phyloP scores from a whole-genome alignment of 148 eudicot genomes.

The Spergularia marina region DNA sequence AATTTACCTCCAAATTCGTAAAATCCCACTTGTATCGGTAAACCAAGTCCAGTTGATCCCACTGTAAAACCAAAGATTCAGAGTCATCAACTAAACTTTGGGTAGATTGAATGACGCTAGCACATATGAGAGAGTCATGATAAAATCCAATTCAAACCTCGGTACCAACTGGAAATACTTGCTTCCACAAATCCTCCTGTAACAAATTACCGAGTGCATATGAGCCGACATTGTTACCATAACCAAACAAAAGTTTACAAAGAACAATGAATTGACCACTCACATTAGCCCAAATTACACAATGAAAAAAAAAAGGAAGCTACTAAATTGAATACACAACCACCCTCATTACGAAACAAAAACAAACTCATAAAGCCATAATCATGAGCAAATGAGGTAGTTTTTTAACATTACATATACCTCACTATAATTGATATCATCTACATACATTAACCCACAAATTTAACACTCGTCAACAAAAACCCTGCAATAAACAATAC shows the following conservation, averaged over 20 bases:
- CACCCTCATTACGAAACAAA: neutral
- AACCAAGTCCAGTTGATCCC: slow-evolving; percentile 87
- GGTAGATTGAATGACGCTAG: neutral
- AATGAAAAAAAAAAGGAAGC: neutral
- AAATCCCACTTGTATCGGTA: slow-evolving; percentile 91
- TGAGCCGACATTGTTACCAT: neutral
- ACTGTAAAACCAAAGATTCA: slow-evolving; percentile 45
- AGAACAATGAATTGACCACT: neutral
- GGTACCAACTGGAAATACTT: slow-evolving; percentile 97
- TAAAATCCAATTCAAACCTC: slow-evolving; percentile 56
- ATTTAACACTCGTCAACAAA: neutral
- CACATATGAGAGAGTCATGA: neutral
- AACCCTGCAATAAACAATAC: neutral
- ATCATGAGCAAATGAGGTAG: neutral
- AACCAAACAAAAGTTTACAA: neutral
- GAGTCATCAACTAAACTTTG: neutral
- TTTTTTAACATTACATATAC: too few relatives aligned
- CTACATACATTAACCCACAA: neutral
- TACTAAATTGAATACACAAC: neutral
- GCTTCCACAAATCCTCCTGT: slow-evolving; percentile 97
- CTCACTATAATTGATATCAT: neutral
- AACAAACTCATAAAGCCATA: neutral
- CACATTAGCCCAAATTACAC: neutral
- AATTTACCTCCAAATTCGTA: slow-evolving; percentile 76
- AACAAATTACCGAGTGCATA: neutral